Evolutionary conservation across 2,329 filamentous ascomycete genomes (phyloP), one percentile per base, ranked within the genome.

Genomic region (Uncinocarpus reesii): DNA sequence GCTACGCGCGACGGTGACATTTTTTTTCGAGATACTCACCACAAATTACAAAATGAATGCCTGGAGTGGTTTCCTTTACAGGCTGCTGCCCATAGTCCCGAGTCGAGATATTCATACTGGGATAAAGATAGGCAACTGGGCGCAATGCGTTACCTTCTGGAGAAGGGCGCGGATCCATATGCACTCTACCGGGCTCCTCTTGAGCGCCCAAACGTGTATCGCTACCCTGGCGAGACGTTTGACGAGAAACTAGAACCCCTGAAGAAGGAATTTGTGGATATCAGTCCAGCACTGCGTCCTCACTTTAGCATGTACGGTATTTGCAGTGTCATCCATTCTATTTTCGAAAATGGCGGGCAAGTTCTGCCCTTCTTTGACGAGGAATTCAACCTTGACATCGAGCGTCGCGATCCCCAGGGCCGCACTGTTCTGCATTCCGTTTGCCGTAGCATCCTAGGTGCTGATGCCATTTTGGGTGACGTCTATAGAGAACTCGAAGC

Each of bases 341-440:
- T 53, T 20, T 37, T 53, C 16, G 49, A 53, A 37, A 31, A 51
- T 42, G 44, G 49, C 26, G 45, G 45, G 35, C 24, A 42, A 16
- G 44, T 36, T 37, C 36, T 41, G 24, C 49, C 45, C 29, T 29
- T 52, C 28, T 42, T 53, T 15, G 42, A 49, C 24, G 46, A 48
- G 29, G 42, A 42, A 16, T 21, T 42, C 24, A 15, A 18, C 6
- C 32, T 53, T 31, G 52, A 53, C 16, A 47, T 53, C 21, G 52
- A 53, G 41, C 52, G 40, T 41, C 45, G 41, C n/a, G 52, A 53
- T 34, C 52, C 49, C 18, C 49, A 51, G 28, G 49, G 51, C 15
- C 49, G 49, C 34, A 53, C 43, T 18, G 13, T 53, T 29, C 31
- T 49, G 20, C 49, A 51, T 23, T 53, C 49, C 7, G 51, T 49